Conservation (phyloP, 1,139 yeast species). For the Taiozyma sp. region DNA sequence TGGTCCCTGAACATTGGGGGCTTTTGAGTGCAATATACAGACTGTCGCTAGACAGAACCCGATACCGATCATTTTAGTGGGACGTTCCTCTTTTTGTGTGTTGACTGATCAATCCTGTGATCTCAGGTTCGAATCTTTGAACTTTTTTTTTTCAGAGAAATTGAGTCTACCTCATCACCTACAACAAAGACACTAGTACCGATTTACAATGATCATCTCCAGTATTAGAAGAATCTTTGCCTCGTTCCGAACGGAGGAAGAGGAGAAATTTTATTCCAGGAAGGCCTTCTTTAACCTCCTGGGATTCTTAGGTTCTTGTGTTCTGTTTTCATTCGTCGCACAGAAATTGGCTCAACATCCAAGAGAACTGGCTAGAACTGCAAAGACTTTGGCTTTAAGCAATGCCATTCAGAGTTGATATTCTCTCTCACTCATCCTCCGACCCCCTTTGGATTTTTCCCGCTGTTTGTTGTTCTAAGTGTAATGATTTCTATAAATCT, state of each 20-base stretch:
- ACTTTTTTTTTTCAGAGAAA: not conserved
- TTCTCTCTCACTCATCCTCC: not conserved
- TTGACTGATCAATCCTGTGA: not conserved
- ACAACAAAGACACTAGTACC: no score
- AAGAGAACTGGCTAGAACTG: constrained; percentile 18
- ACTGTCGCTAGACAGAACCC: constrained; percentile 50
- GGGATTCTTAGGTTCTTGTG: constrained; percentile 80
- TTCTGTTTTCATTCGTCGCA: constrained; percentile 74
- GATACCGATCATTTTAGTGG: constrained; percentile 72
- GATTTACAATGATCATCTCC: constrained; percentile 44
- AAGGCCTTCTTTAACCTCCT: constrained; percentile 77
- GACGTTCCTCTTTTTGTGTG: constrained; percentile 15
- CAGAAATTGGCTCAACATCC: constrained; percentile 46
- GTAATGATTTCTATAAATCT: no score
- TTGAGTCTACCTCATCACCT: not conserved
- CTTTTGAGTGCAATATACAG: constrained; percentile 81
- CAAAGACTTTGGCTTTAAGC: constrained; percentile 17
- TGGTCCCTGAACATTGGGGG: constrained; percentile 40
- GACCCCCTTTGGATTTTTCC: no score
- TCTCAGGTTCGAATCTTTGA: not conserved
- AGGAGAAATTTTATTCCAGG: constrained; percentile 72
- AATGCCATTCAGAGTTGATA: constrained; percentile 12
- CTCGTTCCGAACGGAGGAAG: constrained; percentile 81
- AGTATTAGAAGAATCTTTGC: constrained; percentile 75
- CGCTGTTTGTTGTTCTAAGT: no score